Evolutionary conservation across 2,329 filamentous ascomycete genomes (phyloP).

Genomic region (Xylaria sp.): DNA sequence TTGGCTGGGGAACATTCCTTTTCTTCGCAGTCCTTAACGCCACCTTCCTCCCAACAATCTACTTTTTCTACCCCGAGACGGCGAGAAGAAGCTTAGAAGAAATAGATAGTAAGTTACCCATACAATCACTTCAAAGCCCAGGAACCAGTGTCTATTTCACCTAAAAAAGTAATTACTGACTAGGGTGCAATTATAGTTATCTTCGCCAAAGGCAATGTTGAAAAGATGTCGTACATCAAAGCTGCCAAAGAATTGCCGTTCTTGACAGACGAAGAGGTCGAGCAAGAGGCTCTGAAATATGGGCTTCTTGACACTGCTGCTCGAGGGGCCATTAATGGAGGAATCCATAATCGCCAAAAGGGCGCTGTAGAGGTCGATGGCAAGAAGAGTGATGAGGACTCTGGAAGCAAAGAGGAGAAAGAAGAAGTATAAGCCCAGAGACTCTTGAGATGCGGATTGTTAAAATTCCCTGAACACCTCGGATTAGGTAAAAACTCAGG

Average conservation of each 20-base stretch:
- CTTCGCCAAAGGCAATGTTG: constrained; percentile 68
- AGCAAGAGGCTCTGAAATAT: constrained; percentile 58
- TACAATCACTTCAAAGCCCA: background rate
- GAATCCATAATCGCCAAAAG: background rate
- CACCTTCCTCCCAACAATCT: constrained; percentile 55
- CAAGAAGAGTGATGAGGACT: constrained; percentile 44
- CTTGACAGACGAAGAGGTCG: constrained; percentile 63
- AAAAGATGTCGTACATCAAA: constrained; percentile 69
- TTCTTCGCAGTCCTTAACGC: constrained; percentile 53
- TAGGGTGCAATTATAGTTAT: constrained; percentile 52
- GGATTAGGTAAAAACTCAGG: background rate
- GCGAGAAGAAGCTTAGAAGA: constrained; percentile 63
- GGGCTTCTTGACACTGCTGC: constrained; percentile 49
- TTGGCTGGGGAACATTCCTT: constrained; percentile 67
- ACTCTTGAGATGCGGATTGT: background rate
- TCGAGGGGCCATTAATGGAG: constrained; percentile 23
- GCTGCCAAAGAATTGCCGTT: constrained; percentile 68
- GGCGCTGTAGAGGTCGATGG: constrained; percentile 39
- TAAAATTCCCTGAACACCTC: background rate
- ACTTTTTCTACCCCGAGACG: constrained; percentile 65
- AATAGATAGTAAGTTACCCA: constrained; percentile 57
- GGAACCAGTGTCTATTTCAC: background rate
- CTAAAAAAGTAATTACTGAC: background rate
- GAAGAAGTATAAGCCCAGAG: constrained; percentile 15
- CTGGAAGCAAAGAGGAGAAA: constrained; percentile 39